Base-by-base conservation (phyloP, 2,329 filamentous ascomycete genomes). In the Aspergillus sp. region DNA sequence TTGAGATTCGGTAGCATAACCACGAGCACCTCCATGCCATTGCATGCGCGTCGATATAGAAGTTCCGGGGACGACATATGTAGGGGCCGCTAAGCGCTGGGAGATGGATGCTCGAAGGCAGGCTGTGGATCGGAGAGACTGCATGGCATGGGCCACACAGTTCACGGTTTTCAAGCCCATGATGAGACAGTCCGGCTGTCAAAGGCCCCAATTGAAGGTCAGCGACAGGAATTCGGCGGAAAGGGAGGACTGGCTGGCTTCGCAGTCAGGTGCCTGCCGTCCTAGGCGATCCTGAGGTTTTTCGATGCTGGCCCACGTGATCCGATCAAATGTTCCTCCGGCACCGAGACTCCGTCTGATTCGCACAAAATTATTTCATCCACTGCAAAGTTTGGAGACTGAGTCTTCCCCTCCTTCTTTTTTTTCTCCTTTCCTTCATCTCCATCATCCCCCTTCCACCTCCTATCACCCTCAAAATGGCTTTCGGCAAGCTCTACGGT, bases 401-500 rank as follows among this genome's bases (percentile, higher is more conserved):
- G 17, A 39, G 15, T 60, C 58, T 56, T 57, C 61, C 53, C 44
- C 60, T 60, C 51, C 39, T 59, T 58, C 61, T 60, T 61, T 63
- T 60, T 63, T 60, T 63, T 42, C 46, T 58, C 54, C 37, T 59
- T 51, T 34, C 24, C 40, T n/a, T 37, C 19, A 37, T 42, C 52
- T 56, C 54, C 27, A 8, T 30, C 56, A 61, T 51, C 41, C 58
- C 57, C 50, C 54, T 53, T 50, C 45, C 55, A 59, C 54, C 58
- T 60, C 54, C 56, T 20, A 27, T 42, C 39, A 59, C 54, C 52
- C 62, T 71, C 82, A 91, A 85, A 79, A 96, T 96, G 89, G 85
- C 90, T 77, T 98, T 99, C 86, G 95, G 95, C 83, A 99, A 96
- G 85, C 87, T 99, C 75, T 98, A 95, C 87, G 90, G 89, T 77